Base-by-base conservation (phyloP, 495 filamentous ascomycete genomes). In the Lichenothelia convexa region DNA sequence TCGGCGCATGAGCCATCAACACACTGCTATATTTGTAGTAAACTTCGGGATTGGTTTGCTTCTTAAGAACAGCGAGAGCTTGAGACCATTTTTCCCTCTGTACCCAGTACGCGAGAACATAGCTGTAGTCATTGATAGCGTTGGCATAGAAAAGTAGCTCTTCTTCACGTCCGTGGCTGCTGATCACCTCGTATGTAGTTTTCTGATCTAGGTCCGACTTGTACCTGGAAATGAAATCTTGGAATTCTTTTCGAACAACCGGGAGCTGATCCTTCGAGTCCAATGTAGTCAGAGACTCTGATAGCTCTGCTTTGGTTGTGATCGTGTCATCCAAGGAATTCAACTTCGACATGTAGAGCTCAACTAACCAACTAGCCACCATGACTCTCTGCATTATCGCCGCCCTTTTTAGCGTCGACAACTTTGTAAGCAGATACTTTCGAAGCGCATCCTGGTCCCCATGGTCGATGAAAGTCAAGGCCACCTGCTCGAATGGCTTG, bases 21-120 rank as follows among this genome's bases (percentile, higher is more conserved):
- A 94, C 86, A 45, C 76, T 92, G 59, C 78, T 82, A 53, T 93
- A 93, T 33, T 80, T 78, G 63, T 95, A 95, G 54, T 95, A 94
- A 34, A 93, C 77, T 35, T 92, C 81, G 0, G 82, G 70, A 31
- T 93, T 79, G 21, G 75, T 89, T 58, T 97, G 89, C 47, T 76
- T 75, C 53, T 93, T 87, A 13, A 97, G 62, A 22, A 94, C 81
- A 39, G 74, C 72, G 45, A 97, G 57, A 3, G 84, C 78, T 43
- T 93, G 81, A n/a, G 69, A 54, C 89, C 89, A 97, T 45, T 83
- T 73, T 56, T 94, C 89, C 38, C 89, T 70, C 54, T 94, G 91
- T 18, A 94, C 77, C 91, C 91, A 97, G 60, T 97, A 97, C 0
- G 80, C 76, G 15, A 97, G 64, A 21, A 94, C 85, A 48, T 87